phyloP scores from a whole-genome alignment of 2,329 filamentous ascomycete genomes.

The Elsinoe ampelina region DNA sequence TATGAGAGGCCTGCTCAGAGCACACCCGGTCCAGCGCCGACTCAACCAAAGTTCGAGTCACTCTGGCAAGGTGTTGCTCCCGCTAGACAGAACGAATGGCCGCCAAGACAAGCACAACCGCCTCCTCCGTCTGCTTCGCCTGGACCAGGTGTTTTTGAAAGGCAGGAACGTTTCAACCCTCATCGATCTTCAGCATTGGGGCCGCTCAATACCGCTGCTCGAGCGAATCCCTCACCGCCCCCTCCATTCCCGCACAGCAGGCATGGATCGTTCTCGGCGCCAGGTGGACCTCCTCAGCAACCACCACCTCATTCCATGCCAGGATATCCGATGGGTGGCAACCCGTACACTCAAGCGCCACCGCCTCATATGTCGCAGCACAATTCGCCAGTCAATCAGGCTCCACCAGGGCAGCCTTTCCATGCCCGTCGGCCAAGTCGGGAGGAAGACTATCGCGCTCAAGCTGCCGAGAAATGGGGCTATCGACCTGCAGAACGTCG shows the following conservation, averaged over 20 bases:
- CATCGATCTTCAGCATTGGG: constrained; percentile 23
- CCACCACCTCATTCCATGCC: constrained; percentile 16
- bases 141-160: constrained; percentile 20
- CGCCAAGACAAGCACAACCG: constrained; percentile 17
- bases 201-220: constrained; percentile 21
- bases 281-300: constrained; percentile 17
- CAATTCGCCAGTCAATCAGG: constrained; percentile 5
- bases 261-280: constrained; percentile 19
- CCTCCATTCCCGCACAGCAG: constrained; percentile 27
- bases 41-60: constrained; percentile 14
- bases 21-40: constrained; percentile 6
- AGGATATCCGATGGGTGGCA: constrained; percentile 14
- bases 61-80: constrained; percentile 16
- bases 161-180: constrained; percentile 25
- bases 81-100: constrained; percentile 21
- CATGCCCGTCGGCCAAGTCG: constrained; percentile 2
- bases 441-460: neutral
- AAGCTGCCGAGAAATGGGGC: constrained; percentile 1
- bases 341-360: constrained; percentile 2
- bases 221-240: constrained; percentile 29
- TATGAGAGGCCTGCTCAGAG: constrained; percentile 9
- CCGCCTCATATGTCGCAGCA: constrained; percentile 12
- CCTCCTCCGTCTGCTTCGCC: constrained; percentile 20
- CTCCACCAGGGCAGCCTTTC: neutral
- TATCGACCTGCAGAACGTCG: constrained; percentile 3